phyloP scores from a whole-genome alignment of 2,329 filamentous ascomycete genomes.

The Botrytis fabae region DNA sequence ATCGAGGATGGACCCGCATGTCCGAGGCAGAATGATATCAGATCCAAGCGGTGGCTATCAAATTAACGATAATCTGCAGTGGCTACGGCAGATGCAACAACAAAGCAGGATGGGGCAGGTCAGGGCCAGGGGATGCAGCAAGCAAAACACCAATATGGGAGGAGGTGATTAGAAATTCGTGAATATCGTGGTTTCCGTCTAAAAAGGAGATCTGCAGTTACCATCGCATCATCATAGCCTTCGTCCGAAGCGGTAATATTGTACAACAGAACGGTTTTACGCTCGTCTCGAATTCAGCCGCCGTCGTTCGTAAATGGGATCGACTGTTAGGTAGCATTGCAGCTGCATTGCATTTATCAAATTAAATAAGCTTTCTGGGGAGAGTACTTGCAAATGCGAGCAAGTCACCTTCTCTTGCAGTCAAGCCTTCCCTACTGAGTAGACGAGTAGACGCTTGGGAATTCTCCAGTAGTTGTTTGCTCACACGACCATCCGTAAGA shows the following conservation, averaged over 20 bases:
- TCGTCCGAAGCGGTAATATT: not conserved
- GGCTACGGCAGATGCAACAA: not conserved
- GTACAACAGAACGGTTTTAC: not conserved
- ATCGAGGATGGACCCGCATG: conserved; percentile 3
- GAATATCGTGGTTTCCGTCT: not conserved
- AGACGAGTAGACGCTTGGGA: not conserved
- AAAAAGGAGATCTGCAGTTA: not conserved
- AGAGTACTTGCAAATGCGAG: not conserved
- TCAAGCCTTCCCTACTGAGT: not conserved
- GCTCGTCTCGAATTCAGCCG: not conserved
- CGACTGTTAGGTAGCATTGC: not conserved
- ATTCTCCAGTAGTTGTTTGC: not conserved
- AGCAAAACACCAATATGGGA: not conserved
- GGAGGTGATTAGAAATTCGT: not conserved
- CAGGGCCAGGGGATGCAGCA: no score
- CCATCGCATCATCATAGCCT: not conserved
- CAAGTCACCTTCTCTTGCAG: not conserved
- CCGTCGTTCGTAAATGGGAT: not conserved
- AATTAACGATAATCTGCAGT: conserved; percentile 3
- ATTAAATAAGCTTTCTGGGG: conserved; percentile 16
- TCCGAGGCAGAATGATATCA: conserved; percentile 6
- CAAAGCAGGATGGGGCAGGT: not conserved
- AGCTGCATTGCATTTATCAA: conserved; percentile 8
- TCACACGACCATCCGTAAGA: conserved; percentile 2
- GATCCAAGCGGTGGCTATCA: conserved; percentile 1